These are phyloP conservation scores for Diutina neorugosa DNA, from an alignment of 1,139 yeast genomes.

Conservation along the genomic window DNA sequence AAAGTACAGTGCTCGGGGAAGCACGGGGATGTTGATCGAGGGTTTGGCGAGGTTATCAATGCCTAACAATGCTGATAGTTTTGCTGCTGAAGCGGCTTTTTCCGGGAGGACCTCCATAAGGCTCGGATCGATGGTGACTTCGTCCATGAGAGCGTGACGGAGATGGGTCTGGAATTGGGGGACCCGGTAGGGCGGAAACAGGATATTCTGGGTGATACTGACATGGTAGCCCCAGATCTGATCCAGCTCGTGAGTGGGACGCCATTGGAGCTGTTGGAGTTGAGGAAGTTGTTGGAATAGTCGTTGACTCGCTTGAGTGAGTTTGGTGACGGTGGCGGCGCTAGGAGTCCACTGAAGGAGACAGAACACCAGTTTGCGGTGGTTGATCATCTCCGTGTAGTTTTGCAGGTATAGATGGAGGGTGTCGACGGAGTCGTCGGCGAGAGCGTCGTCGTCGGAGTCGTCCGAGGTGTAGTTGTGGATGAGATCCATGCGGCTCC, in stretches of 20 bases:
- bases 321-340: neutral
- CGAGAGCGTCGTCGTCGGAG: neutral
- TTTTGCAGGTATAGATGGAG: neutral
- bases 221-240: conserved; percentile 2
- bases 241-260: neutral
- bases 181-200: neutral
- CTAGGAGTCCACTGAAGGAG: neutral
- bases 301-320: neutral
- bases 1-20: neutral
- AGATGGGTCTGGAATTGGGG: neutral
- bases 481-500: neutral
- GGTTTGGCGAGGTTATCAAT: neutral
- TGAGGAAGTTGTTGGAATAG: neutral
- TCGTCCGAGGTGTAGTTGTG: neutral
- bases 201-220: neutral
- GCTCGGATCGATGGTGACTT: neutral
- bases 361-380: neutral
- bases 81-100: neutral
- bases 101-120: neutral
- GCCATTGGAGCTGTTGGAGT: neutral
- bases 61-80: neutral
- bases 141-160: neutral
- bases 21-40: neutral
- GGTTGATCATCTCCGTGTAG: neutral
- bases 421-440: neutral